Evolutionary conservation across 2,329 filamentous ascomycete genomes (phyloP).

Genomic region (Cryphonectria nitschkei): DNA sequence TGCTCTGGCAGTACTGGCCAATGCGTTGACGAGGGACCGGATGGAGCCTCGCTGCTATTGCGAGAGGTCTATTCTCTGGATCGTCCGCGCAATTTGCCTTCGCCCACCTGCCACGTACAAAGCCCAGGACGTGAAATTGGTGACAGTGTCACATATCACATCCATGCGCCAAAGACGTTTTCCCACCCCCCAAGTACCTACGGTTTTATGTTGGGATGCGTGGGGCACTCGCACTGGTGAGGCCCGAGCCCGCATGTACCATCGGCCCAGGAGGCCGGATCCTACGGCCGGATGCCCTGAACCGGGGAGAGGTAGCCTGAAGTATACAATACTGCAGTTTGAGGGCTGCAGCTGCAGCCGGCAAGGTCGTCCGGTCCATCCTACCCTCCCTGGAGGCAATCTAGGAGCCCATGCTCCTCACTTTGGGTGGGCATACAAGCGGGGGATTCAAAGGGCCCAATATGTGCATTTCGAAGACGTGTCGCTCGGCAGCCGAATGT

Average conservation of each 20-base stretch:
- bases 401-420: constrained; percentile 1
- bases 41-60: neutral
- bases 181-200: neutral
- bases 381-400: neutral
- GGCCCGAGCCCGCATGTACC: constrained; percentile 6
- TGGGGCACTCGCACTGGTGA: neutral
- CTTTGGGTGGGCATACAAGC: neutral
- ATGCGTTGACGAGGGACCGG: constrained; percentile 7
- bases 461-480: neutral
- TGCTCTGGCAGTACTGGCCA: constrained; percentile 15
- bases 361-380: constrained; percentile 8
- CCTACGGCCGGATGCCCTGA: neutral
- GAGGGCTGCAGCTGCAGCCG: constrained; percentile 14
- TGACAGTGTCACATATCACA: neutral
- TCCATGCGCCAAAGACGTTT: neutral
- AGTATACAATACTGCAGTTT: neutral
- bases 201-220: neutral
- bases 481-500: constrained; percentile 21
- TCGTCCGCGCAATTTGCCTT: neutral
- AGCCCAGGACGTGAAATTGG: neutral
- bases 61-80: neutral
- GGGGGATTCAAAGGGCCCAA: neutral
- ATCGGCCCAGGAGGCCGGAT: constrained; percentile 17
- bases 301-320: constrained; percentile 4
- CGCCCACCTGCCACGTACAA: neutral